Evolutionary conservation across 805 yeast species (phyloP), one percentile per base, ranked within the genome.

Genomic region (Suhomyces kilbournensis): DNA sequence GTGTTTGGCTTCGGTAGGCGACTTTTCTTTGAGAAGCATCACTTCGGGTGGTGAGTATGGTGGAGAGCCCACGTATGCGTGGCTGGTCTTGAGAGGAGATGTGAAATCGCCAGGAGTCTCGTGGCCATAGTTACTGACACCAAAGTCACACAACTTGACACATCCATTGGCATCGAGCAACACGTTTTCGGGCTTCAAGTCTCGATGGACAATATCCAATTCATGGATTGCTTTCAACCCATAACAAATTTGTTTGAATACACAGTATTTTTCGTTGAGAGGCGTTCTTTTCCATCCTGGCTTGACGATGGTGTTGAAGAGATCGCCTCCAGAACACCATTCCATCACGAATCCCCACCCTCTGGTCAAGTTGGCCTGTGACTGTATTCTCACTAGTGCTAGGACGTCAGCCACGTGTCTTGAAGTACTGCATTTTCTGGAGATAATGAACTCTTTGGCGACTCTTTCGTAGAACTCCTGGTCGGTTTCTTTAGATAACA

Each of bases 1-100:
- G 57, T 65, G 65, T 66, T 72, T 69, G 50, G 62, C 42, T 52
- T 72, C 76, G 3, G 60, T 42, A 32, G 56, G 51, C 15, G 70
- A 60, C 53, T 67, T 48, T 38, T 71, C 78, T 53, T 74, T 76
- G 56, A 80, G 71, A 25, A 70, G 64, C 80, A 83, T 78, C 14
- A 86, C 88, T 67, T 88, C 94, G 1, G 96, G 94, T 4, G 93
- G 83, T 10, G 86, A 81, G 66, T 86, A 88, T 1, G 94, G 94
- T 3, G 94, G 90, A 0, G 92, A 86, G 1, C 96, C 94, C 43
- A 86, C 86, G 64, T 79, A 78, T 1, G 82, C 71, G 42, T 77
- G 71, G 58, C 78, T 67, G 30, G 61, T 46, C 47, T 67, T 68
- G 10, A 79, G 56, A 3, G 74, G 71, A 22, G 82, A 74, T 0